Evolutionary conservation across 192 early-diverging fungal species (phyloP), one percentile per base, ranked within the genome.

Genomic region (Cladochytrium replicatum): DNA sequence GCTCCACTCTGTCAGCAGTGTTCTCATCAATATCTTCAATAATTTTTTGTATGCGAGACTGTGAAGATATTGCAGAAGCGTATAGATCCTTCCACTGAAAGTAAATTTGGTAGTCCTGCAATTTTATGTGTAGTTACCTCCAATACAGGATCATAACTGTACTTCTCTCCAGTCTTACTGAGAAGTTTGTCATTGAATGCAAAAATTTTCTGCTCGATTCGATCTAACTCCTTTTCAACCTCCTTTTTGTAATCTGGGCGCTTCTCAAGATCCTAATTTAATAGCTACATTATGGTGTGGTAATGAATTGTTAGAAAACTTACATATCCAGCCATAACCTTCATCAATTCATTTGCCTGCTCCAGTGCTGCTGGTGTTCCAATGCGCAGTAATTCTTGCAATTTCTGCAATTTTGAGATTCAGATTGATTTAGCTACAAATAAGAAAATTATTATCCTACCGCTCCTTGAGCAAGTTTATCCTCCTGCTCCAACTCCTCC

Each of bases 271-370:
- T 70, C 77, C 68, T 63, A 28, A 23, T 15, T 9, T 15, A 51
- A 13, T 9, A 6, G 19, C 53, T 6, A 32, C 13, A 34, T 39
- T 3, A 24, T 29, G 41, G 30, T 22, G 19, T 24, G n/a, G 9
- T 30, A 27, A 32, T 57, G 46, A n/a, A 11, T 43, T 19, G 19
- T 13, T 21, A 19, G 6, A 6, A 2, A 28, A 57, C 67, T 50
- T 75, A 88, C 87, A 60, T 93, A 99, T 39, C 97, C 97, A 13
- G 94, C 81, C 75, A 99, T 91, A 31, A 91, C 71, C 64, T 99
- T 97, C 85, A 99, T 97, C 41, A 99, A 66, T 48, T 89, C 84
- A 41, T 99, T 98, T 11, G 97, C 97, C 55, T 95, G 89, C 23
- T 82, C 87, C 24, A 99, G 63, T 56, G 94, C 93, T 34, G 84